Conservation (phyloP, 176 grass and related monocot species). For the Thalia dealbata region DNA sequence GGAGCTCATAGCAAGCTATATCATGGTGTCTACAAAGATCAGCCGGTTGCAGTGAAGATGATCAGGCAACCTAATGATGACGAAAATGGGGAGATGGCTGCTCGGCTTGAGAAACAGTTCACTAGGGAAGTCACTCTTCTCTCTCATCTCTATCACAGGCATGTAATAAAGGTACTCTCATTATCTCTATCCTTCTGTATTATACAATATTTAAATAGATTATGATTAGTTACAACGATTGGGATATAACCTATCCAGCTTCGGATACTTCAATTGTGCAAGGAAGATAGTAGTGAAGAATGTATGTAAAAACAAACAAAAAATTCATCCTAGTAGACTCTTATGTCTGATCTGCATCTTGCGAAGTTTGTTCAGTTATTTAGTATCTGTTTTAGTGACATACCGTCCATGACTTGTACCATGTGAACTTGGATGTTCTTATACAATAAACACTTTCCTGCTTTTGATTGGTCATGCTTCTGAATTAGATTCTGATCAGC, state of each 20-base stretch:
- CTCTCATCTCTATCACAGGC: conserved; percentile 64
- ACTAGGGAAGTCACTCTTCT: conserved; percentile 77
- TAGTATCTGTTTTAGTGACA: not conserved
- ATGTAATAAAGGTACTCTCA: conserved; percentile 73
- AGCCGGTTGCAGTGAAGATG: conserved; percentile 77
- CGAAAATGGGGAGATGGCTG: conserved; percentile 56
- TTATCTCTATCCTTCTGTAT: not conserved
- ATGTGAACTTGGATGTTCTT: no score
- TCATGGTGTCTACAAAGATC: conserved; percentile 70
- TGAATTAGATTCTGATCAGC: not conserved
- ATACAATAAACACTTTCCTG: not conserved
- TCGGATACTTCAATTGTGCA: not conserved
- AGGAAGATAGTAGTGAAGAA: not conserved
- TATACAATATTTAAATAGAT: not conserved
- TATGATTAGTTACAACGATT: not conserved
- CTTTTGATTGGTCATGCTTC: not conserved
- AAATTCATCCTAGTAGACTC: not conserved
- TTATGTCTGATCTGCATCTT: not conserved
- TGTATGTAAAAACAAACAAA: not conserved
- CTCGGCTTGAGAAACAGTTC: conserved; percentile 70
- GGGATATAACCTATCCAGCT: not conserved
- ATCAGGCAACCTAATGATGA: conserved; percentile 79
- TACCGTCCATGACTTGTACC: not conserved
- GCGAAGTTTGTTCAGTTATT: not conserved
- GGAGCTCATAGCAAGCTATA: conserved; percentile 77